Evolutionary conservation across 148 eudicot genomes (phyloP).

Genomic region (Chenopodium quinoa): DNA sequence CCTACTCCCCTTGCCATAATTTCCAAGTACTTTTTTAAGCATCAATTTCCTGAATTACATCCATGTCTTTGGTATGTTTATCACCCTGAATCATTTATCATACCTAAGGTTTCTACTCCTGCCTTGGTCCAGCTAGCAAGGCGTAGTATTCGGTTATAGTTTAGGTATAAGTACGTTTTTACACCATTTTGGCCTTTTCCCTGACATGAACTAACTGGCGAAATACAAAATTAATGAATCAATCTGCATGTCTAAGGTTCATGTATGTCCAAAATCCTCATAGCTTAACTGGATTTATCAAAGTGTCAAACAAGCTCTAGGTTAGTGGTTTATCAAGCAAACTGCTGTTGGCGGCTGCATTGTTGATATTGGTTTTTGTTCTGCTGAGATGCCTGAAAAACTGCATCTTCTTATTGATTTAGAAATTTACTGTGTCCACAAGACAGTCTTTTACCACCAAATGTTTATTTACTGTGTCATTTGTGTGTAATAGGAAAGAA

Average conservation of each 20-base stretch:
- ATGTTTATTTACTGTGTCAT: not conserved
- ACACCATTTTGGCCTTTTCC: not conserved
- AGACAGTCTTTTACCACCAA: not conserved
- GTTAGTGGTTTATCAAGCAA: not conserved
- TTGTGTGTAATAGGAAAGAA: slow-evolving; percentile 58
- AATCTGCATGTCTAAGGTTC: not conserved
- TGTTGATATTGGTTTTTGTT: not conserved
- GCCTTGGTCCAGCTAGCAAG: not conserved
- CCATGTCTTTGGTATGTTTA: not conserved
- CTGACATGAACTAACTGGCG: not conserved
- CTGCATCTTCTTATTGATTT: not conserved
- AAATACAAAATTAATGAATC: not conserved
- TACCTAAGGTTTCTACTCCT: not conserved
- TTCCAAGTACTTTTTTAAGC: not conserved
- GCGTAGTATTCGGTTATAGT: not conserved
- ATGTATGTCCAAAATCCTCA: not conserved
- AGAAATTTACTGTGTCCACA: not conserved
- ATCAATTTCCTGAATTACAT: not conserved
- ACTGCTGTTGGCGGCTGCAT: not conserved
- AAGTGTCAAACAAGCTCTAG: not conserved
- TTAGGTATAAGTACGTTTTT: not conserved
- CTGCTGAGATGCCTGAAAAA: not conserved
- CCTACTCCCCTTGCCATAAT: too few relatives aligned
- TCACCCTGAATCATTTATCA: not conserved
- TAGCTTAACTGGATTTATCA: not conserved